These are phyloP conservation scores for Dactylella cylindrospora DNA, from an alignment of 2,329 filamentous ascomycete genomes.

Conservation along the genomic window DNA sequence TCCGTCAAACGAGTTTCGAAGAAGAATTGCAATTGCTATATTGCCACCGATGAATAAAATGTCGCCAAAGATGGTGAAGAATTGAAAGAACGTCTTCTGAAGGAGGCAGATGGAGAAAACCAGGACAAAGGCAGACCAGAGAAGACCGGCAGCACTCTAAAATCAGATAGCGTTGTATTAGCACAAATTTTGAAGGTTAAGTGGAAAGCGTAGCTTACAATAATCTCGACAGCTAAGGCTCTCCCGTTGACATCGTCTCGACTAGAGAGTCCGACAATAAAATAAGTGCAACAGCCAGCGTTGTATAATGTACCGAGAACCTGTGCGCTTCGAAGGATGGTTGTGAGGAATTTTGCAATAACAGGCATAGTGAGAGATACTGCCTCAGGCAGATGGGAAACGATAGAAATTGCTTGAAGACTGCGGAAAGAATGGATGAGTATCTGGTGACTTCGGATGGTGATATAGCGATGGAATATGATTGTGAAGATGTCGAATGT, in stretches of 20 bases:
- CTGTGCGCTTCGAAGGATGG: slow-evolving; percentile 15
- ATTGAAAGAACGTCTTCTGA: slow-evolving; percentile 45
- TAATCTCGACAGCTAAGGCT: slow-evolving; percentile 34
- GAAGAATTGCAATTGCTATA: slow-evolving; percentile 43
- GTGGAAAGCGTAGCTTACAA: slow-evolving; percentile 6
- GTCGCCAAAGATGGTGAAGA: slow-evolving; percentile 41
- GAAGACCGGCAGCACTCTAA: slow-evolving; percentile 26
- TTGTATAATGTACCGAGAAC: slow-evolving; percentile 29
- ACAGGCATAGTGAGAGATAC: too few species aligned
- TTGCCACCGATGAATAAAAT: slow-evolving; percentile 44
- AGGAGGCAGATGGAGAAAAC: slow-evolving; percentile 44
- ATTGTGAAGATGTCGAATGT: slow-evolving; percentile 13
- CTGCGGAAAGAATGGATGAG: background rate
- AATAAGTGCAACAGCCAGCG: slow-evolving; percentile 26
- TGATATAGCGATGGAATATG: too few species aligned
- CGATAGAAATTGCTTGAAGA: too few species aligned
- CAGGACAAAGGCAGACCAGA: slow-evolving; percentile 37
- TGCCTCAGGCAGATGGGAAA: too few species aligned
- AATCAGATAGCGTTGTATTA: slow-evolving; percentile 6
- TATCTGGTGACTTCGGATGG: background rate
- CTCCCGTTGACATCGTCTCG: slow-evolving; percentile 13
- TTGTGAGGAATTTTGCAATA: slow-evolving; percentile 28
- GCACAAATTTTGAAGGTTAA: background rate
- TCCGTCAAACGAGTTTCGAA: slow-evolving; percentile 27
- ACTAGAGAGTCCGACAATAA: slow-evolving; percentile 33